Conservation (phyloP, 495 filamentous ascomycete species). For the Penicillium samsonianum region DNA sequence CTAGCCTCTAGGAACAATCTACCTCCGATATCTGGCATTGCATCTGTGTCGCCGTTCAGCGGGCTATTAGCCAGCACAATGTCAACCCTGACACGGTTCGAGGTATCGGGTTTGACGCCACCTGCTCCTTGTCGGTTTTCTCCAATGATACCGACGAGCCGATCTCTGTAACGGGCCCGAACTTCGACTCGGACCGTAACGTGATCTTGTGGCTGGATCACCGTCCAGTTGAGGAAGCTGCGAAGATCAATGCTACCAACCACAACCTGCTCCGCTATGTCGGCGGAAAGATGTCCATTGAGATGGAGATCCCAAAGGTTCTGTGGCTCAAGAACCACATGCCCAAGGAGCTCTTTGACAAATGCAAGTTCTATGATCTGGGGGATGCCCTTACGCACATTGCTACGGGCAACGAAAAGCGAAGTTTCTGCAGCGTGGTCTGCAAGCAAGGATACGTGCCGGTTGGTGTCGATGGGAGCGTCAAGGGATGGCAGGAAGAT, state of each 20-base stretch:
- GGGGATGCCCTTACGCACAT: conserved; percentile 92
- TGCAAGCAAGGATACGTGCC: conserved; percentile 97
- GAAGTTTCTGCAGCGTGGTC: conserved; percentile 90
- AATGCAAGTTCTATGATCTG: conserved; percentile 95
- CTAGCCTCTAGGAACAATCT: conserved; percentile 86
- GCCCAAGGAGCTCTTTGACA: conserved; percentile 84
- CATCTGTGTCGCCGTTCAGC: conserved; percentile 79
- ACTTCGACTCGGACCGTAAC: conserved; percentile 84
- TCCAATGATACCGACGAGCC: conserved; percentile 85
- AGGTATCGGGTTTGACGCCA: conserved; percentile 95
- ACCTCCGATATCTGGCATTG: conserved; percentile 93
- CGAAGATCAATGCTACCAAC: conserved; percentile 85
- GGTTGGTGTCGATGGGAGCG: conserved; percentile 92
- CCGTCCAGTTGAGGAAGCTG: conserved; percentile 83
- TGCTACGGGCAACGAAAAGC: conserved; percentile 88
- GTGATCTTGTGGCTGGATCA: conserved; percentile 94
- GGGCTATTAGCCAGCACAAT: conserved; percentile 74
- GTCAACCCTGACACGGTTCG: conserved; percentile 71
- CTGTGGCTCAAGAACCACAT: conserved; percentile 98
- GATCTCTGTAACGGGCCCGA: conserved; percentile 80
- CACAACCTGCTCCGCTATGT: conserved; percentile 96
- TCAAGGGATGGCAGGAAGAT: conserved; percentile 97
- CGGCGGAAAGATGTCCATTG: conserved; percentile 94
- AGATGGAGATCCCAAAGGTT: conserved; percentile 99
- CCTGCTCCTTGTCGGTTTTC: conserved; percentile 92